Evolutionary conservation across 228 moss, liverwort and hornwort species (phyloP).

Genomic region (Sphagnum magellanicum): DNA sequence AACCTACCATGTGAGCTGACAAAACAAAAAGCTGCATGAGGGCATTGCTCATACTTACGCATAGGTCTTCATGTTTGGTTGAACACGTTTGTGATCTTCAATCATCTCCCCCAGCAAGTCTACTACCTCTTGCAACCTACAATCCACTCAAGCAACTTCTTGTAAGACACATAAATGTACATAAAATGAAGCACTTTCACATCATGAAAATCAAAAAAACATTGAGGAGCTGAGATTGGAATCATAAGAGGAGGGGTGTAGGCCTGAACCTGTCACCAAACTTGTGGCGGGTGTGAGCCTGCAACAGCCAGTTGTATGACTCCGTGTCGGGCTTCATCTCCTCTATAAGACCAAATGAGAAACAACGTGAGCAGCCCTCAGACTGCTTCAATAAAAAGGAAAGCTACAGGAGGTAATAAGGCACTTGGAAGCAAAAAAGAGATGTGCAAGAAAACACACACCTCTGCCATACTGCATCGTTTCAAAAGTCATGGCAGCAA

Average conservation of each 20-base stretch:
- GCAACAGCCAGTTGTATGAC: constrained; percentile 95
- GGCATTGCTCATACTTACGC: constrained; percentile 46
- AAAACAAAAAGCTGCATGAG: background rate
- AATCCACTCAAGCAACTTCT: background rate
- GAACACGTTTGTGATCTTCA: constrained; percentile 79
- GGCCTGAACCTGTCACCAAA: constrained; percentile 63
- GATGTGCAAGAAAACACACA: constrained; percentile 18
- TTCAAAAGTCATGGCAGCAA: constrained; percentile 87
- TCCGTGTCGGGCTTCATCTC: constrained; percentile 91
- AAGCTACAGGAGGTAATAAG: background rate
- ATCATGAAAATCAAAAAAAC: too few relatives aligned
- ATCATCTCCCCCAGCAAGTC: constrained; percentile 94
- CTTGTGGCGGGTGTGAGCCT: constrained; percentile 72
- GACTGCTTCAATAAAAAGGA: background rate
- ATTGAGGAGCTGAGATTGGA: too few relatives aligned
- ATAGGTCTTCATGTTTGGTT: constrained; percentile 89
- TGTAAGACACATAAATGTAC: background rate
- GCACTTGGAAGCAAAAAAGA: background rate
- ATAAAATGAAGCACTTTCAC: too few relatives aligned
- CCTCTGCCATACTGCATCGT: constrained; percentile 93
- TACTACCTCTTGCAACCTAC: constrained; percentile 37
- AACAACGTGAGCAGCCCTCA: too few relatives aligned
- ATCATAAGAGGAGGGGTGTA: too few relatives aligned
- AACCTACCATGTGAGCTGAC: too few relatives aligned
- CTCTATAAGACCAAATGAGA: constrained; percentile 22